Evolutionary conservation across 2,329 filamentous ascomycete genomes (phyloP), one percentile per base, ranked within the genome.

Genomic region (Colletotrichum kahawae): DNA sequence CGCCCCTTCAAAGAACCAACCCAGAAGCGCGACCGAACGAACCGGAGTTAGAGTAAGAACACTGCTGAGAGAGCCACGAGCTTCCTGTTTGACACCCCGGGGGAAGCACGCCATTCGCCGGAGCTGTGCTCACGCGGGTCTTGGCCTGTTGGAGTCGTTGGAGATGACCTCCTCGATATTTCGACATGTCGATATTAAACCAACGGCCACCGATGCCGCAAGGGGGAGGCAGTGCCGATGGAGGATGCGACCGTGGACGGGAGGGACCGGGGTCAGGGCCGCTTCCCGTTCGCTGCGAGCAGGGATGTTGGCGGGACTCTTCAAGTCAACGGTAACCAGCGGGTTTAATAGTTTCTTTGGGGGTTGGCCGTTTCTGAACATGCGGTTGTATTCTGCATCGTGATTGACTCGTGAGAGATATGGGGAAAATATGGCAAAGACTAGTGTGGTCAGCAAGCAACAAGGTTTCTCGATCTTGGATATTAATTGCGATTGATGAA

Each of bases 221-320:
- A 63, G 31, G 8, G 67, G 68, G 62, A 67, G 72, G 68, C 62
- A 63, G 54, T 75, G 72, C 63, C 62, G 68, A 67, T 62, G n/a
- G 27, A 60, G 13, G 43, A 65, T 70, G 67, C 67, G 29, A 70
- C 71, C 14, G 16, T 65, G 36, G 66, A 60, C 71, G 36, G 51
- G 67, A 60, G 21, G 66, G 60, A 48, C 71, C 27, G 59, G 66
- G 71, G 31, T 57, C 48, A 64, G 66, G 71, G 59, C 33, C 54
- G 51, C 51, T 59, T 43, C 66, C 54, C 43, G 21, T 67, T 65
- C 24, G 24, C 56, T 27, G 64, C 29, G 29, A 16, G 18, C 66
- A 68, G 33, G 67, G 67, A 36, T 62, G 36, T 13, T 3, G 24
- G n/a, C 16, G 12, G 66, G 21, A 51, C 38, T 48, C 38, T 48